These are phyloP conservation scores for Astrocystis sublimbata DNA, from an alignment of 495 filamentous ascomycete genomes.

Conservation along the genomic window DNA sequence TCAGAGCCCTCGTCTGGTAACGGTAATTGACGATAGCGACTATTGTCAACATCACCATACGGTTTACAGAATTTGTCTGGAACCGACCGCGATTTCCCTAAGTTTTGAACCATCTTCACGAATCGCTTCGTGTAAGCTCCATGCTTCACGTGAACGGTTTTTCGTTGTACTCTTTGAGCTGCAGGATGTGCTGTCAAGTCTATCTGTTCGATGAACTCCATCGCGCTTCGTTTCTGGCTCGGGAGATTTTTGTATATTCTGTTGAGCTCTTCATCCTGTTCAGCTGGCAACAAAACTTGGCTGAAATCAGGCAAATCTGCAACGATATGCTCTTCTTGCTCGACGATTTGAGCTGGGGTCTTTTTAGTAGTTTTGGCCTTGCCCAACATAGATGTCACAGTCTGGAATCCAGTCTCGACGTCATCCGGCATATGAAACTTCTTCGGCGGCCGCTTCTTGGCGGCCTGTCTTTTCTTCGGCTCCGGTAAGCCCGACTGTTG, in stretches of 20 bases:
- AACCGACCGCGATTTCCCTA: slow-evolving; percentile 36
- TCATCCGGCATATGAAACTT: slow-evolving; percentile 97
- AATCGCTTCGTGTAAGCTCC: slow-evolving; percentile 49
- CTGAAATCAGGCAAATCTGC: slow-evolving; percentile 39
- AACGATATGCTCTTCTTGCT: slow-evolving; percentile 36
- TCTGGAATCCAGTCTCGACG: slow-evolving; percentile 82
- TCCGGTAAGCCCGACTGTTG: slow-evolving; percentile 66
- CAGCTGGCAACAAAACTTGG: slow-evolving; percentile 41
- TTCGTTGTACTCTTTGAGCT: slow-evolving; percentile 43
- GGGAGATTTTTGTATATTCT: slow-evolving; percentile 44
- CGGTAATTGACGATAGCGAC: slow-evolving; percentile 30
- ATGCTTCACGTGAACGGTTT: slow-evolving; percentile 45
- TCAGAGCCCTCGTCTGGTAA: slow-evolving; percentile 38
- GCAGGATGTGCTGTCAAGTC: slow-evolving; percentile 37
- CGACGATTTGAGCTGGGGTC: slow-evolving; percentile 17
- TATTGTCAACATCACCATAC: slow-evolving; percentile 33
- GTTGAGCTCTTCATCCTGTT: slow-evolving; percentile 41
- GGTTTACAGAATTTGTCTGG: slow-evolving; percentile 24
- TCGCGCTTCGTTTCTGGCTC: slow-evolving; percentile 24
- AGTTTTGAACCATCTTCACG: slow-evolving; percentile 43
- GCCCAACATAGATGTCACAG: slow-evolving; percentile 61
- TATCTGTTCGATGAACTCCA: slow-evolving; percentile 41
- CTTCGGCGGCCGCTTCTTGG: slow-evolving; percentile 77
- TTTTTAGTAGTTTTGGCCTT: slow-evolving; percentile 22
- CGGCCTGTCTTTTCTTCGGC: slow-evolving; percentile 56